These are phyloP conservation scores for Trypanosoma melophagium DNA, from an alignment of 208 protist genomes.

Conservation along the genomic window DNA sequence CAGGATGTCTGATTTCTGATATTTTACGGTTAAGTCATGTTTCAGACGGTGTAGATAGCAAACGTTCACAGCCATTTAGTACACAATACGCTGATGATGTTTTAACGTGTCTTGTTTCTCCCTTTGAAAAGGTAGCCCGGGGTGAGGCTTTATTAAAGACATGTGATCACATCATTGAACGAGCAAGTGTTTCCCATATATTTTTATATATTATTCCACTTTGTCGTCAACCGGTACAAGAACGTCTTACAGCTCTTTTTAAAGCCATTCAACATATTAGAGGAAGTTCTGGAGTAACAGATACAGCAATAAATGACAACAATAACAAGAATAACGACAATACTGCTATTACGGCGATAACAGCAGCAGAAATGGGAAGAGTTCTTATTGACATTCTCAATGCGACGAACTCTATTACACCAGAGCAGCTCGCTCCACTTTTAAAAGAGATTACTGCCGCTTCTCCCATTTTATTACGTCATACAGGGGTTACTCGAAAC, in stretches of 20 bases:
- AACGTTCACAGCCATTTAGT: conserved; percentile 38
- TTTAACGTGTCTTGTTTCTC: conserved; percentile 41
- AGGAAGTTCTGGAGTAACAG: not conserved
- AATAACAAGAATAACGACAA: not conserved
- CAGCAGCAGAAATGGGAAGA: conserved; percentile 51
- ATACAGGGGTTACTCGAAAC: conserved; percentile 3
- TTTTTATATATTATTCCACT: conserved; percentile 51
- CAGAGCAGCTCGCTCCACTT: conserved; percentile 51
- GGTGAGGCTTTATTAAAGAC: conserved; percentile 31
- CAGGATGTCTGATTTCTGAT: conserved; percentile 66
- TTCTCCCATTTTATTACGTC: conserved; percentile 30
- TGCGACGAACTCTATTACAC: conserved; percentile 40
- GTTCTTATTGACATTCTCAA: conserved; percentile 53
- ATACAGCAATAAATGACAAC: not conserved
- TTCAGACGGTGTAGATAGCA: not conserved
- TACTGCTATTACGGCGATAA: conserved; percentile 29
- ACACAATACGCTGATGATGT: conserved; percentile 38
- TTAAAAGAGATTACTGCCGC: conserved; percentile 45
- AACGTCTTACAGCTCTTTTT: conserved; percentile 42
- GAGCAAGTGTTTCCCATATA: conserved; percentile 46
- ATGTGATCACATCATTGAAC: conserved; percentile 52
- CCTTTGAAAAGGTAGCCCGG: conserved; percentile 40
- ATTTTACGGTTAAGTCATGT: conserved; percentile 39
- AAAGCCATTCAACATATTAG: conserved; percentile 32
- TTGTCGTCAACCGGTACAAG: conserved; percentile 31